These are phyloP conservation scores for Cupressus sempervirens DNA, from an alignment of 75 land plant species.

Conservation along the genomic window DNA sequence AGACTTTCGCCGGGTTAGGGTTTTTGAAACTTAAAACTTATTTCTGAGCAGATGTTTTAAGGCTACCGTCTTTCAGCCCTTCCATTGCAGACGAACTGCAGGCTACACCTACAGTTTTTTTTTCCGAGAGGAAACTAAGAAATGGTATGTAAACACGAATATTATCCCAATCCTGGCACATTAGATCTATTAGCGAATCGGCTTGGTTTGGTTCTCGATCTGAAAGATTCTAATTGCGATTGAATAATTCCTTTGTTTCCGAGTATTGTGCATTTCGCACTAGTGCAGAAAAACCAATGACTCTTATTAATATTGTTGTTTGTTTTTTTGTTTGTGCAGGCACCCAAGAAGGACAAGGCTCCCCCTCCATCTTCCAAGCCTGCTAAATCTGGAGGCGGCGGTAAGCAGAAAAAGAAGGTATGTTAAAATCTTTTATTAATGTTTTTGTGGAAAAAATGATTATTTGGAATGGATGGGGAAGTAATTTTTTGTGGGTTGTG, in stretches of 20 bases:
- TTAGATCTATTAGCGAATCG: not conserved
- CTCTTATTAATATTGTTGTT: not conserved
- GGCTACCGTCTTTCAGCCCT: not conserved
- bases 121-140: not conserved
- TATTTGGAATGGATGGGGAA: not conserved
- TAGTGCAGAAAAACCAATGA: not conserved
- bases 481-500: not conserved
- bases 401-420: slow-evolving; percentile 55
- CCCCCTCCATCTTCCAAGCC: slow-evolving; percentile 53
- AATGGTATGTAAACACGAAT: not conserved
- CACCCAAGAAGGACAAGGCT: slow-evolving; percentile 54
- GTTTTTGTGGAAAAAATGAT: not conserved
- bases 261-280: not conserved
- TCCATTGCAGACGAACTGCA: not conserved
- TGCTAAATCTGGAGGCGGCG: slow-evolving; percentile 53
- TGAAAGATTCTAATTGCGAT: not conserved
- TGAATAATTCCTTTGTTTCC: not conserved
- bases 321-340: slow-evolving; percentile 16
- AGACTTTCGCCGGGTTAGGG: not conserved
- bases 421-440: not conserved
- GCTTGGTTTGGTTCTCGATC: not conserved
- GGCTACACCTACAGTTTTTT: not conserved
- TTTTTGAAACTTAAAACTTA: not conserved
- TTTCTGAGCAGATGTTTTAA: not conserved
- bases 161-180: not conserved